Evolutionary conservation across 2,329 filamentous ascomycete genomes (phyloP).

Genomic region (Chaetomiaceae sp.): DNA sequence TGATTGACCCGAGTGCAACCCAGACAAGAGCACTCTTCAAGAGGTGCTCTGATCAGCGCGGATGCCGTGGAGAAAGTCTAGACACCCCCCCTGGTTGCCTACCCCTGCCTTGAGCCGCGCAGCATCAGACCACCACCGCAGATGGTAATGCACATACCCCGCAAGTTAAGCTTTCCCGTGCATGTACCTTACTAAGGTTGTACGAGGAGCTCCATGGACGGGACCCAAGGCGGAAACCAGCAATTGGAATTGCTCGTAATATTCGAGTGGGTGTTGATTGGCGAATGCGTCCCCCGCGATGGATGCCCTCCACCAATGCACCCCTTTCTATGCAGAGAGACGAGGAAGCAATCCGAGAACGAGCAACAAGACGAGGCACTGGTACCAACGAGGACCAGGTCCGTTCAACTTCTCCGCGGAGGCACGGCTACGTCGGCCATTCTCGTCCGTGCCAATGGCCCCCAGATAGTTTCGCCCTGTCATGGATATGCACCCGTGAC

Average conservation of each 20-base stretch:
- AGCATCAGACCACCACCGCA: slow-evolving; percentile 5
- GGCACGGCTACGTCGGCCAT: background rate
- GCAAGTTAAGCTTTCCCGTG: background rate
- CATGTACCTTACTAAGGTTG: no score
- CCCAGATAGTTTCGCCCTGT: background rate
- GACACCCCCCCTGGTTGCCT: background rate
- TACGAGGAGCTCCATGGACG: no score
- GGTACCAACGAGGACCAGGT: no score
- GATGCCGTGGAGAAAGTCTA: no score
- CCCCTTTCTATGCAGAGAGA: background rate
- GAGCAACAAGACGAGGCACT: no score
- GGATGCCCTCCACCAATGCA: background rate
- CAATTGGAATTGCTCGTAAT: slow-evolving; percentile 1
- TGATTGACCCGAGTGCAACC: no score
- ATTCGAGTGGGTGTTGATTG: background rate
- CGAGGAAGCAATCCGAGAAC: background rate
- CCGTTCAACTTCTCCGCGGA: no score
- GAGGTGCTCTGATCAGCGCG: no score
- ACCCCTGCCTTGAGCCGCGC: background rate
- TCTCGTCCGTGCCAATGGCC: no score
- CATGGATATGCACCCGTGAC: slow-evolving; percentile 7
- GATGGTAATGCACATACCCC: background rate
- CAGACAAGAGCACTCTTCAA: no score
- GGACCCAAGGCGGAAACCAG: no score
- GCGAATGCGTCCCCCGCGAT: background rate